Evolutionary conservation across 2,329 filamentous ascomycete genomes (phyloP), one percentile per base, ranked within the genome.

Genomic region (Calonectria leucothoes): DNA sequence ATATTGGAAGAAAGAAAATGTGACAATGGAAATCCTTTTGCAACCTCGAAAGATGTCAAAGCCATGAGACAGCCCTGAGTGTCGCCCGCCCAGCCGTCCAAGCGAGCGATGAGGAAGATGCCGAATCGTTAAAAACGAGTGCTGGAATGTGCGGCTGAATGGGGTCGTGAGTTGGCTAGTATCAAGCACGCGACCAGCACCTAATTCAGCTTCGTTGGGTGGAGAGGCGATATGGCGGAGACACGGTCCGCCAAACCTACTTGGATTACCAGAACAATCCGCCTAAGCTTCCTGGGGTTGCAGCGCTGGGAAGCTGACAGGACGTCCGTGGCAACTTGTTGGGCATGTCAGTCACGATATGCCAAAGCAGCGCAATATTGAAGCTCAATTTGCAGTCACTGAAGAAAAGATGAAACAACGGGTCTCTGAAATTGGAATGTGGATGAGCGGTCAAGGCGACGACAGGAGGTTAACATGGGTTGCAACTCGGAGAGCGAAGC

Each of bases 401-500:
- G 5, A 20, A 20, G 23, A 57, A 69, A 39, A 23, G 39, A 39
- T 15, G 23, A 31, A 39, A 65, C 23, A 55, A 49, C 33, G 37
- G 27, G 31, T 20, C 65, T 69, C 31, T 23, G 25, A 33, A 69
- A 63, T 64, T 63, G 33, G 57, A 66, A 49, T 42, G 66, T 51
- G 51, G 59, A 69, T 59, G 51, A 39, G 49, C 59, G 68, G 51
- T 59, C 57, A 66, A 48, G 69, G 70, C 69, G 49, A 23, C 70
- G 52, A 49, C 49, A 59, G 55, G 42, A 23, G 59, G 65, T 45
- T 55, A 61, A 51, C 70, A 70, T 66, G 57, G 59, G 67, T 70
- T 76, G 67, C 68, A 77, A 74, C 67, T 70, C 64, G 57, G 57
- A 69, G 66, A 67, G 52, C 73, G 73, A 76, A 69, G 64, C 63